These are phyloP conservation scores for Phylloporus sp. DNA, from an alignment of 768 basidiomycete species.

Conservation along the genomic window DNA sequence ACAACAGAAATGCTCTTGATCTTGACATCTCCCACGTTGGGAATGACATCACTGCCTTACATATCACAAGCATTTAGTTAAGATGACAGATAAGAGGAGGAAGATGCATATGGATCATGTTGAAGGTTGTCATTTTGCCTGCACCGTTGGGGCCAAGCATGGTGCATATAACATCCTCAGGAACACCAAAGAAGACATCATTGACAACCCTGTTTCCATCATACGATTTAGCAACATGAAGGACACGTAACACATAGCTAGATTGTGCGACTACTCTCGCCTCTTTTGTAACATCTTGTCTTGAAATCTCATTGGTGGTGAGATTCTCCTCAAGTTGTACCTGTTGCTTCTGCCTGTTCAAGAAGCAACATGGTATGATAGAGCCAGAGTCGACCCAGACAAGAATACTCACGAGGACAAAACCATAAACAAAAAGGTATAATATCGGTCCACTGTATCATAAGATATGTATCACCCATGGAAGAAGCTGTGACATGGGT, in stretches of 20 bases:
- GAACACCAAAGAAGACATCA: constrained; percentile 66
- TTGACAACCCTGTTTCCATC: constrained; percentile 59
- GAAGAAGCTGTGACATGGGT: constrained; percentile 43
- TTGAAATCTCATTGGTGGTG: constrained; percentile 16
- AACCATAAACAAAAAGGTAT: constrained; percentile 61
- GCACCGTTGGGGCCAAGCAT: constrained; percentile 81
- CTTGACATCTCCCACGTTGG: constrained; percentile 63
- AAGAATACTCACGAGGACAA: neutral
- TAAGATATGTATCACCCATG: constrained; percentile 49
- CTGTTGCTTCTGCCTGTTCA: neutral
- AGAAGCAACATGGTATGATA: neutral
- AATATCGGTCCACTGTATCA: constrained; percentile 72
- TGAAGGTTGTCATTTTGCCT: constrained; percentile 80
- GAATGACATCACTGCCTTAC: constrained; percentile 65
- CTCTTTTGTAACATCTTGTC: constrained; percentile 55
- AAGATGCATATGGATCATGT: constrained; percentile 61
- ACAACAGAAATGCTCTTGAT: constrained; percentile 67
- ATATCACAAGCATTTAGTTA: neutral
- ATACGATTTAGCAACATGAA: constrained; percentile 61
- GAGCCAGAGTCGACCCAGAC: neutral
- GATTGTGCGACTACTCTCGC: constrained; percentile 45
- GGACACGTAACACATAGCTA: constrained; percentile 57
- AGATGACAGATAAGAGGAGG: neutral
- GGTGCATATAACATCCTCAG: constrained; percentile 61
- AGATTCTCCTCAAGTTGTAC: constrained; percentile 9